Evolutionary conservation across 2,329 filamentous ascomycete species (phyloP).

Genomic region (Aspergillus alliaceus): DNA sequence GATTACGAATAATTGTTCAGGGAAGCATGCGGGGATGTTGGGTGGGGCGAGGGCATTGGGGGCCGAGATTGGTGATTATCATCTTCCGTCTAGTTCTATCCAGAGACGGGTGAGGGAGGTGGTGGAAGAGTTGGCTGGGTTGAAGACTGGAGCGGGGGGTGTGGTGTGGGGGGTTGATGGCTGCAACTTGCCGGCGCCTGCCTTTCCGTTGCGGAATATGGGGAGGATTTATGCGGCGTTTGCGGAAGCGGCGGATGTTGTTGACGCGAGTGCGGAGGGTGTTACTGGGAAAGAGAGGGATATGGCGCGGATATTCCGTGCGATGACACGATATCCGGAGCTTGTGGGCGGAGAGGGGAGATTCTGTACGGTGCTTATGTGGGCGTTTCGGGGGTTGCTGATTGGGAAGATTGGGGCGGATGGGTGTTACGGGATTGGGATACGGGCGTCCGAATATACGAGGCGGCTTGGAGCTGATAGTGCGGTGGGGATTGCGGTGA

Average conservation of each 20-base stretch:
- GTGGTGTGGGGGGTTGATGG: constrained; percentile 49
- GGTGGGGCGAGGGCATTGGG: constrained; percentile 43
- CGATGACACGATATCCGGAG: constrained; percentile 46
- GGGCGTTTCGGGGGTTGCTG: constrained; percentile 35
- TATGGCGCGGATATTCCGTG: constrained; percentile 41
- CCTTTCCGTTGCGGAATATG: constrained; percentile 39
- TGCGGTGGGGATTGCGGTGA: constrained; percentile 47
- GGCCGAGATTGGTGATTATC: constrained; percentile 34
- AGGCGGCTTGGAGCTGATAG: constrained; percentile 37
- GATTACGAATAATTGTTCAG: constrained; percentile 50
- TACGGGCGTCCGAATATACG: constrained; percentile 42
- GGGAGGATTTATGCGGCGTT: constrained; percentile 40
- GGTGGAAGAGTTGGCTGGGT: constrained; percentile 38
- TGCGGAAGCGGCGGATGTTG: constrained; percentile 31
- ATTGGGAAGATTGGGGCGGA: constrained; percentile 54
- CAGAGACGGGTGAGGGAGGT: constrained; percentile 40
- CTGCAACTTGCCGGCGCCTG: constrained; percentile 51
- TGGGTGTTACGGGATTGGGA: constrained; percentile 49
- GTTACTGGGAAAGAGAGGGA: constrained; percentile 19
- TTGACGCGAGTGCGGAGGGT: neutral
- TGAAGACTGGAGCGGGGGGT: constrained; percentile 12
- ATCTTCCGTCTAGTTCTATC: constrained; percentile 38
- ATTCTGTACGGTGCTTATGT: constrained; percentile 51
- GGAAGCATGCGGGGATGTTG: constrained; percentile 52
- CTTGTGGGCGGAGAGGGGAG: constrained; percentile 47